Evolutionary conservation across 1,139 yeast genomes (phyloP), one percentile per base, ranked within the genome.

Genomic region (Kodamaea sp.): DNA sequence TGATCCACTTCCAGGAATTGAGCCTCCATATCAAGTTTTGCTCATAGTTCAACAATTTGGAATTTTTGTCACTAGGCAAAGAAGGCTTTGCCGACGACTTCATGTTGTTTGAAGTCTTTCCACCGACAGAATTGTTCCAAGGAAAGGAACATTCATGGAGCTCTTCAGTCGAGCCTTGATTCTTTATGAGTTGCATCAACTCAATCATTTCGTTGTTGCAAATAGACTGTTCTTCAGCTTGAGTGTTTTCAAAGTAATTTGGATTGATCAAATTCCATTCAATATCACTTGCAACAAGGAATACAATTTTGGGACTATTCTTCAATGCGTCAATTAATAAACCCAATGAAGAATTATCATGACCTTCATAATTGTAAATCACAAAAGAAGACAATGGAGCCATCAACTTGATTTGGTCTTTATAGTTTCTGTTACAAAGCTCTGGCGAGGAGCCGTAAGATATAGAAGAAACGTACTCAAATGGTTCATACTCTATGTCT

Each of bases 1-100:
- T 55, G 5, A 59, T 42, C 59, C 63, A 54, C 38, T 54, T 58
- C 57, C 56, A 52, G 21, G 61, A 55, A 41, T 66, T 60, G 33
- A 59, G 49, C 39, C 53, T 59, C 69, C 70, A 63, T 26, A 66
- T 53, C 28, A 65, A 46, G 29, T 63, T 60, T 39, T 67, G 72
- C 44, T 67, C 73, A 50, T 60, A 55, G 32, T 55, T 52, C 29
- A 62, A 52, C 24, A 61, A 44, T 29, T 58, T 52, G 29, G 60
- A 55, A 13, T 48, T 23, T 7, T 29, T 29, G 5, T 27, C 15
- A 15, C 11, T 16, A 8, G 15, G 19, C 5, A 32, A 10, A 6
- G 28, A 12, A 3, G 25, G 10, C 8, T 14, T 14, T 7, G 3
- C 16, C 5, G 28, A 15, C 16, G 15, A 9, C 15, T 24, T 24